Percentiles rank a stretch among this genome's conserved stretches.
phyloP scores from a whole-genome alignment of 1,284 basidiomycete species.

The Pyrrhoderma noxium region DNA sequence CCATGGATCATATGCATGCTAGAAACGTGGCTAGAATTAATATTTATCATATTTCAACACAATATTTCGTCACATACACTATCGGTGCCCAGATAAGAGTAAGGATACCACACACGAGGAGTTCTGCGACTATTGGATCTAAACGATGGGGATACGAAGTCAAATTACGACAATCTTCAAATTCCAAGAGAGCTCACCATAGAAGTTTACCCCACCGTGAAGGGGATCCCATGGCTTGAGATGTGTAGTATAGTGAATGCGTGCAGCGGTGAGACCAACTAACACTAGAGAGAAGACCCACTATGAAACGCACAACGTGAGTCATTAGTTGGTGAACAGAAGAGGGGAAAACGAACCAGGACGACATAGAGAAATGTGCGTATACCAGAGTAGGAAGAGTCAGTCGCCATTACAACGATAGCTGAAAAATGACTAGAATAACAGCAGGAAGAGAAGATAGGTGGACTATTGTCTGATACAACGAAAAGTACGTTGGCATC shows the following conservation, averaged over 20 bases:
- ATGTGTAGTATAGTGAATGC: conserved; percentile 61
- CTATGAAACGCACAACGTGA: conserved; percentile 29
- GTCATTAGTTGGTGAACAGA: background rate
- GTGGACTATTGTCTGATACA: too few relatives aligned
- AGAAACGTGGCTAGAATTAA: too few relatives aligned
- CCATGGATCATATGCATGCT: conserved; percentile 52
- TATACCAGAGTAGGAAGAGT: conserved; percentile 28
- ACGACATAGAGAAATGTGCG: conserved; percentile 25
- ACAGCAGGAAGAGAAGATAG: too few relatives aligned
- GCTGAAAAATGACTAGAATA: too few relatives aligned
- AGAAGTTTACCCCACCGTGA: conserved; percentile 52
- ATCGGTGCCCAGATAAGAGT: conserved; percentile 55
- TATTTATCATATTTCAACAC: too few relatives aligned
- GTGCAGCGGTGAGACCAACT: conserved; percentile 51
- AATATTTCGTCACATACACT: conserved; percentile 38
- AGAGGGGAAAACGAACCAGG: conserved; percentile 9
- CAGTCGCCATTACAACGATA: too few relatives aligned
- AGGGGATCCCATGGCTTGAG: conserved; percentile 49
- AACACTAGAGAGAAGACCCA: conserved; percentile 51
- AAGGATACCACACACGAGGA: conserved; percentile 52
- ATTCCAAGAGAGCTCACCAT: conserved; percentile 37
- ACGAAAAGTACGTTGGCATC: too few relatives aligned
- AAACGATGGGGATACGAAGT: background rate
- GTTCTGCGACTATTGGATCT: conserved; percentile 65
- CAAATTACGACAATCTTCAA: background rate